These are phyloP conservation scores for Globisporangium recalcitrans DNA, from an alignment of 352 stramenopile genomes.

Conservation along the genomic window DNA sequence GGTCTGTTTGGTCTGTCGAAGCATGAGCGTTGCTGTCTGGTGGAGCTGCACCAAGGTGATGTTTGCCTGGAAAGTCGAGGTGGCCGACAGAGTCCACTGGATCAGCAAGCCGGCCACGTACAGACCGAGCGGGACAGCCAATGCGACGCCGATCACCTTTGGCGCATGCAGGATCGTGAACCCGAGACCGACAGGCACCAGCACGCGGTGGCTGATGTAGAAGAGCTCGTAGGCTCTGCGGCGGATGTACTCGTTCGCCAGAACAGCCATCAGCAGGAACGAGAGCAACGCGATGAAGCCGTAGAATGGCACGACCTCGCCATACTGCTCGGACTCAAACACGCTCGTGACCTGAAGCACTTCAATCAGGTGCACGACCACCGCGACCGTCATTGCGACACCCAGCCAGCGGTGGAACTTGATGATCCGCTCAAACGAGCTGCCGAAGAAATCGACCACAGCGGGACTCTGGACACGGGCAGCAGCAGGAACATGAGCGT, in stretches of 20 bases:
- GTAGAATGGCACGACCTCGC: conserved; percentile 48
- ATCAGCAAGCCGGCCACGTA: conserved; percentile 53
- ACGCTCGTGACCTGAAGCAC: conserved; percentile 36
- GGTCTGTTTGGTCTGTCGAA: conserved; percentile 50
- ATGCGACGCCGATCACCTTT: conserved; percentile 47
- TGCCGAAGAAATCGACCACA: conserved; percentile 73
- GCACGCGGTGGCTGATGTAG: conserved; percentile 67
- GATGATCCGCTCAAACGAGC: conserved; percentile 74
- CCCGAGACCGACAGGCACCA: conserved; percentile 69
- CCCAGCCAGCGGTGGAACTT: conserved; percentile 86
- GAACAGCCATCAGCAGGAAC: conserved; percentile 47
- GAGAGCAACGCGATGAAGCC: conserved; percentile 60
- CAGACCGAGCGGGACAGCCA: conserved; percentile 55
- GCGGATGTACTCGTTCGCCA: conserved; percentile 59
- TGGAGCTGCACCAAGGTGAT: conserved; percentile 27
- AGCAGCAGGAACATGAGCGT: conserved; percentile 80
- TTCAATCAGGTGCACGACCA: conserved; percentile 57
- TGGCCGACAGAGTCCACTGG: conserved; percentile 48
- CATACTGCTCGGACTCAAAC: conserved; percentile 40
- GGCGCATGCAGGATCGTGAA: conserved; percentile 67
- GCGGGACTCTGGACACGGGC: conserved; percentile 45
- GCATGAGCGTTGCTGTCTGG: conserved; percentile 40
- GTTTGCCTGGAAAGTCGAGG: conserved; percentile 37
- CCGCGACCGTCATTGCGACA: conserved; percentile 42
- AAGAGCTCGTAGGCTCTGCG: conserved; percentile 72